phyloP scores from a whole-genome alignment of 148 eudicot species.

The Rhododendron ferrugineum region DNA sequence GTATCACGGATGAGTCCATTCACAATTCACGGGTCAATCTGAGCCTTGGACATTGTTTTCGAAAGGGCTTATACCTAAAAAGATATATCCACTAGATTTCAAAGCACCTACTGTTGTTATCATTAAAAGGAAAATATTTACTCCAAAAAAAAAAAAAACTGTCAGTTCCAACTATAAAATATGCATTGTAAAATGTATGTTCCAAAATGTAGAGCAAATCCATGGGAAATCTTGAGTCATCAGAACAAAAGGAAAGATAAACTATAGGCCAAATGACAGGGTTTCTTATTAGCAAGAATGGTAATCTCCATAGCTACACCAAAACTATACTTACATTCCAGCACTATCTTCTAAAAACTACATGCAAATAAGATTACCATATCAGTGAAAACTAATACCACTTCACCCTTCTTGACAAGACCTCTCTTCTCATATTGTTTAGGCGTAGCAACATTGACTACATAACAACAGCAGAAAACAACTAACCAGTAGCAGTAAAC shows the following conservation, averaged over 20 bases:
- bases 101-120: not conserved
- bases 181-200: not conserved
- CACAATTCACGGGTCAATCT: not conserved
- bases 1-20: not conserved
- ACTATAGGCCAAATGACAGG: not conserved
- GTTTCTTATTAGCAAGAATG: not conserved
- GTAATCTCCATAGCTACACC: not conserved
- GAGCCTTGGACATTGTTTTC: not conserved
- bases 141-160: not conserved
- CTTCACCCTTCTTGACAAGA: too few species aligned
- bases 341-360: not conserved
- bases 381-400: too few species aligned
- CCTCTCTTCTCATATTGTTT: too few species aligned
- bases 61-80: not conserved
- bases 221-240: not conserved
- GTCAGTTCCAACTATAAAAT: not conserved
- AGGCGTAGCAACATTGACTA: too few species aligned
- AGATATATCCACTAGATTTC: not conserved
- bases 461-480: too few species aligned
- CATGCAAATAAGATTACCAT: constrained; percentile 1
- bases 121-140: not conserved
- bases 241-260: not conserved
- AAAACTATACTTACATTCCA: not conserved
- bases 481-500: too few species aligned
- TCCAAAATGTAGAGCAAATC: not conserved